These are phyloP conservation scores for Lotmaria passim DNA, from an alignment of 208 protist genomes.

Conservation along the genomic window DNA sequence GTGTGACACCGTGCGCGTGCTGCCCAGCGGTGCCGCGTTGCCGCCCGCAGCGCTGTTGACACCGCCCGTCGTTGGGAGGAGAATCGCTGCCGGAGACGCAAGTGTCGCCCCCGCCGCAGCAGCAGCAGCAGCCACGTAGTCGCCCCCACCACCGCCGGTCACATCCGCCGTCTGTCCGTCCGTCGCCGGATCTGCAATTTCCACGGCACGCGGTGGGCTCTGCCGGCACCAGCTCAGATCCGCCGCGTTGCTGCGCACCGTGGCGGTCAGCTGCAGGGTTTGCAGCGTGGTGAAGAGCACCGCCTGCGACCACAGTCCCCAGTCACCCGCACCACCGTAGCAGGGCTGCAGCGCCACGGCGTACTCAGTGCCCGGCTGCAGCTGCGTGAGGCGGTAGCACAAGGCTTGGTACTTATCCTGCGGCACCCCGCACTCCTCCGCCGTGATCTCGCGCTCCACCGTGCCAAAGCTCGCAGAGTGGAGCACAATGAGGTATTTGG, in stretches of 20 bases:
- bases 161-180: not conserved
- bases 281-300: constrained; percentile 69
- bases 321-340: constrained; percentile 76
- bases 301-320: constrained; percentile 84
- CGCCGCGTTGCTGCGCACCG: constrained; percentile 38
- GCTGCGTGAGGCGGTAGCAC: constrained; percentile 61
- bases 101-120: no score
- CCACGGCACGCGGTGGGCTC: constrained; percentile 17
- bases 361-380: constrained; percentile 77
- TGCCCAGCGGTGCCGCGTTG: constrained; percentile 4
- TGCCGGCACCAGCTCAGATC: constrained; percentile 43
- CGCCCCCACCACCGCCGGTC: not conserved
- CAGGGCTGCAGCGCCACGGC: constrained; percentile 84
- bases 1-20: constrained; percentile 33
- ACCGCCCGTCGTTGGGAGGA: not conserved
- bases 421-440: constrained; percentile 23
- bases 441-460: constrained; percentile 34
- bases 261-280: constrained; percentile 50
- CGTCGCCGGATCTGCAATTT: constrained; percentile 7
- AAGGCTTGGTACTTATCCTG: constrained; percentile 2
- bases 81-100: not conserved
- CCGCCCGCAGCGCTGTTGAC: constrained; percentile 5
- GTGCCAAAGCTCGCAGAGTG: constrained; percentile 30
- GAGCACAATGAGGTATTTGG: constrained; percentile 40
- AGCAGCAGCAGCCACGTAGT: no score